Base-by-base conservation (phyloP, 768 basidiomycete species). In the Dacryopinax primogenitus region DNA sequence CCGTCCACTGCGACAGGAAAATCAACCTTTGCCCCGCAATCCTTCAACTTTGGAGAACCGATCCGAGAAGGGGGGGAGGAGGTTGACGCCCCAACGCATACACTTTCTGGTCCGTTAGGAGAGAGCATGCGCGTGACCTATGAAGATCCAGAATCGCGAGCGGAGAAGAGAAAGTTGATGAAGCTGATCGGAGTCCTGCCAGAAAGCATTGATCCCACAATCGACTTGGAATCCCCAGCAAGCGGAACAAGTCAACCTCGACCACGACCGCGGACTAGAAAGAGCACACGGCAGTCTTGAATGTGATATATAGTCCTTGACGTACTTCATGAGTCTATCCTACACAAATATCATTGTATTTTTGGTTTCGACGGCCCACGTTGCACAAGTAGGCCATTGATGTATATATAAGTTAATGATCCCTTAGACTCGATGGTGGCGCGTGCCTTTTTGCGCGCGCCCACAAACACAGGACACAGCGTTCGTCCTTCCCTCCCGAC, bases 71-170 rank as follows among this genome's bases (percentile, higher is more conserved):
- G 13, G 35, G 41, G 9, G 18, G 47, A 30, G 41, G n/a, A n/a
- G n/a, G n/a, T n/a, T n/a, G n/a, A n/a, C n/a, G n/a, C n/a, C n/a
- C n/a, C n/a, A n/a, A n/a, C n/a, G n/a, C n/a, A n/a, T n/a, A n/a
- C n/a, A n/a, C n/a, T n/a, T n/a, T n/a, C n/a, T n/a, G 30, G 9
- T 2, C 30, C 51, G 4, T 32, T 58, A 44, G 64, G 62, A 47
- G 66, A 65, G 18, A 80, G 80, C 68, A 75, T 83, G 72, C 77
- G 80, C 3, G 85, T 88, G 9, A 78, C 77, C 65, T 89, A 88
- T 67, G 85, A 86, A 71, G 86, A 88, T 73, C 85, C 86, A 1
- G 81, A 74, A 23, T 83, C 87, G 74, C 73, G 76, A 39, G 82
- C 81, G 61, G 85, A 86, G 73, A 81, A 81, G 73, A 75, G 78